These are phyloP conservation scores for Aspergillus haitiensis DNA, from an alignment of 495 filamentous ascomycete species.

Conservation along the genomic window DNA sequence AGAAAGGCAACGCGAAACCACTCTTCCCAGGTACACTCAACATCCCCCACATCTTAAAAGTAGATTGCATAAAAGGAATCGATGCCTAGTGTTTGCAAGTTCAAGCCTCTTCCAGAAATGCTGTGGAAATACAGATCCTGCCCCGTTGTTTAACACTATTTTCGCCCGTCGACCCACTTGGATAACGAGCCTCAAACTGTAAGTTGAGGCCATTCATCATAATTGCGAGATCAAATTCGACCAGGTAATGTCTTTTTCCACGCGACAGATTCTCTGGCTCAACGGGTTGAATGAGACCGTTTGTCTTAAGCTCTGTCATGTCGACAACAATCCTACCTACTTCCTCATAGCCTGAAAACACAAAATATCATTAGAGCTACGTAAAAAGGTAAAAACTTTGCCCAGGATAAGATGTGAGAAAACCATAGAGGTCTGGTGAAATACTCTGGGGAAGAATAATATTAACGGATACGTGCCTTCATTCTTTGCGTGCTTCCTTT, in stretches of 20 bases:
- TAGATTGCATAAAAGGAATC: too few relatives aligned
- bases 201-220: slow-evolving; percentile 18
- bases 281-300: slow-evolving; percentile 3
- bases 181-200: background rate
- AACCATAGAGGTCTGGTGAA: background rate
- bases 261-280: background rate
- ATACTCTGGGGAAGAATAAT: too few relatives aligned
- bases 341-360: background rate
- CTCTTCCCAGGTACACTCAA: too few relatives aligned
- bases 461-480: too few relatives aligned
- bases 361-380: background rate
- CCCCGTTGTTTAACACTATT: background rate
- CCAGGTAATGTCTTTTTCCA: slow-evolving; percentile 4
- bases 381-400: background rate
- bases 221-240: slow-evolving; percentile 17
- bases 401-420: background rate
- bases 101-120: background rate
- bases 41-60: too few relatives aligned
- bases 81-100: too few relatives aligned
- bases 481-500: too few relatives aligned
- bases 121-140: background rate
- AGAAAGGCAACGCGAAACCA: too few relatives aligned
- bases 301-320: slow-evolving; percentile 7
- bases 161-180: background rate
- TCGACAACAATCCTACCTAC: slow-evolving; percentile 13